Conservation (phyloP, 352 stramenopile genomes). For the Phytophthora sp. region DNA sequence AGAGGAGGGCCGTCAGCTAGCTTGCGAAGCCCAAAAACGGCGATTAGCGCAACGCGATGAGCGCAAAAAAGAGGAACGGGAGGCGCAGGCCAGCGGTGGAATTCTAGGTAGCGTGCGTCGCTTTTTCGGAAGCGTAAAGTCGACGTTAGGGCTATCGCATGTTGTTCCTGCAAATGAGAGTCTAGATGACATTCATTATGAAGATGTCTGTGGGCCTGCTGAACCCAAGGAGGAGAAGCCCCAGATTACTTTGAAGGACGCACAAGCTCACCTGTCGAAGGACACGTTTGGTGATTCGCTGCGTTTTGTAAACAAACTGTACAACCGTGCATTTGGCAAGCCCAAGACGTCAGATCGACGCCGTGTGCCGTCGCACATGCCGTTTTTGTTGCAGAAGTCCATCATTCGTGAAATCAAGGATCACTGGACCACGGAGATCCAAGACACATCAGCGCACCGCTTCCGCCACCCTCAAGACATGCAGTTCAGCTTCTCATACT, state of each 20-base stretch:
- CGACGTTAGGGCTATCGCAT: conserved; percentile 39
- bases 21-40: conserved; percentile 67
- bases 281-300: conserved; percentile 94
- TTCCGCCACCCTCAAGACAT: conserved; percentile 94
- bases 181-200: conserved; percentile 72
- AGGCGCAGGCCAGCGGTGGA: conserved; percentile 18
- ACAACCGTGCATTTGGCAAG: conserved; percentile 90
- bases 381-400: conserved; percentile 91
- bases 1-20: conserved; percentile 63
- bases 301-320: conserved; percentile 92
- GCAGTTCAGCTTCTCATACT: conserved; percentile 96
- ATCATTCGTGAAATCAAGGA: conserved; percentile 91
- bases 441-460: conserved; percentile 83
- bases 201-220: conserved; percentile 59
- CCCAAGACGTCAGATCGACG: conserved; percentile 46
- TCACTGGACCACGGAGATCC: conserved; percentile 73
- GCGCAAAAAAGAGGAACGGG: conserved; percentile 27
- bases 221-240: conserved; percentile 28
- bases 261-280: conserved; percentile 69
- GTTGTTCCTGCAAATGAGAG: conserved; percentile 52
- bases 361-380: conserved; percentile 95
- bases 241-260: conserved; percentile 24
- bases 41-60: conserved; percentile 45
- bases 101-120: conserved; percentile 12
- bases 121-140: conserved; percentile 33